Evolutionary conservation across 2,329 filamentous ascomycete species (phyloP).

Genomic region (Aspergillus piperis): DNA sequence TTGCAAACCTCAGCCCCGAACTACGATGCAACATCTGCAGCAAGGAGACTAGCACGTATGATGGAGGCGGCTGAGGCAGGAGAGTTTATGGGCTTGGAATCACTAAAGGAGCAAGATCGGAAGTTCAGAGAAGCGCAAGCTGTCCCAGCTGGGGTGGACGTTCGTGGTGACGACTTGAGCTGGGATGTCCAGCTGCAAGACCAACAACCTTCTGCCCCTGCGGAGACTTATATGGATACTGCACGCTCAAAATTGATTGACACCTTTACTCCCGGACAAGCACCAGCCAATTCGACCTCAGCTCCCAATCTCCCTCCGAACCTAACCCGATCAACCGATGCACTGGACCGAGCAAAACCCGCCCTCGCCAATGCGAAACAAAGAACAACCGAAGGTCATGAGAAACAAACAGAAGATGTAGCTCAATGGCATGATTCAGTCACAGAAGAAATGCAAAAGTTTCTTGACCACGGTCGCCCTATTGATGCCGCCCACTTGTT

Average conservation of each 20-base stretch:
- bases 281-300: neutral
- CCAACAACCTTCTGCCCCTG: neutral
- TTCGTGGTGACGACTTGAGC: neutral
- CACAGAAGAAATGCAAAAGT: slow-evolving; percentile 25
- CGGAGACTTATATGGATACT: slow-evolving; percentile 10
- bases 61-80: slow-evolving; percentile 48
- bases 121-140: slow-evolving; percentile 17
- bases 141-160: slow-evolving; percentile 1
- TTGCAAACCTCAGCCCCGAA: slow-evolving; percentile 44
- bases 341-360: neutral
- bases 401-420: neutral
- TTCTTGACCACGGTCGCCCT: slow-evolving; percentile 30
- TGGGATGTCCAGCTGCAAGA: neutral
- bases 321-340: slow-evolving; percentile 5
- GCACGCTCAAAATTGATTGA: neutral
- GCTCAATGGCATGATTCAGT: slow-evolving; percentile 13
- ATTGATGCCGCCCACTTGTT: slow-evolving; percentile 43
- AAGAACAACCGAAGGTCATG: neutral
- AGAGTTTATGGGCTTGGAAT: slow-evolving; percentile 43
- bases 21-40: slow-evolving; percentile 43
- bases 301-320: slow-evolving; percentile 3
- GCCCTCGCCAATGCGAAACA: neutral
- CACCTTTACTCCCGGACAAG: neutral
- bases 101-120: slow-evolving; percentile 33
- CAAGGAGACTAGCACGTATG: slow-evolving; percentile 41